These are phyloP conservation scores for Ascomycota sp. DNA, from an alignment of 2,329 filamentous ascomycete species.

Conservation along the genomic window DNA sequence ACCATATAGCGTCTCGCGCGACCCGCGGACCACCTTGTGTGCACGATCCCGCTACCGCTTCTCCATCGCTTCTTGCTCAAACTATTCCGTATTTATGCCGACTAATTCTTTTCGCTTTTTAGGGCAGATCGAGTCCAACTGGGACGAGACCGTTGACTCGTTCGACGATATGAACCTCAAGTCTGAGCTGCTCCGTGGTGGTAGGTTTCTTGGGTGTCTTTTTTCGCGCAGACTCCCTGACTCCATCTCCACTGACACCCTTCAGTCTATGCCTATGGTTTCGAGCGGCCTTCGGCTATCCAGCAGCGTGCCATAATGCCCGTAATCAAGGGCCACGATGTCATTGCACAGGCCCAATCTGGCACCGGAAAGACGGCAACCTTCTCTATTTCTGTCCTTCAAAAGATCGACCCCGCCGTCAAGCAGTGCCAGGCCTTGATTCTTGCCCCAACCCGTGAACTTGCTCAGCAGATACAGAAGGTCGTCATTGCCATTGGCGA, in stretches of 20 bases:
- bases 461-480: constrained; percentile 98
- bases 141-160: constrained; percentile 98
- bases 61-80: too few relatives aligned
- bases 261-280: constrained; percentile 92
- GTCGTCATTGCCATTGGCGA: constrained; percentile 96
- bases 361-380: constrained; percentile 99
- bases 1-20: neutral
- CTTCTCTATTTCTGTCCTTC: constrained; percentile 96
- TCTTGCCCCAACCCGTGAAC: constrained; percentile 91
- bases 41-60: neutral
- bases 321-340: constrained; percentile 98
- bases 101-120: constrained; percentile 8
- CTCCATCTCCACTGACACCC: neutral
- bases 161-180: constrained; percentile 98
- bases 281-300: constrained; percentile 98
- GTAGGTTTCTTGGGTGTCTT: constrained; percentile 15
- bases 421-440: constrained; percentile 98
- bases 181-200: constrained; percentile 92
- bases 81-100: neutral
- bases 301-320: constrained; percentile 99
- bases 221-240: neutral
- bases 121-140: constrained; percentile 99
- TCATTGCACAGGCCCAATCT: constrained; percentile 98
- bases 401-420: constrained; percentile 90
- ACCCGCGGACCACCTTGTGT: neutral